Evolutionary conservation across 2,329 filamentous ascomycete species (phyloP), one percentile per base, ranked within the genome.

Genomic region (Chaetomium sp.): DNA sequence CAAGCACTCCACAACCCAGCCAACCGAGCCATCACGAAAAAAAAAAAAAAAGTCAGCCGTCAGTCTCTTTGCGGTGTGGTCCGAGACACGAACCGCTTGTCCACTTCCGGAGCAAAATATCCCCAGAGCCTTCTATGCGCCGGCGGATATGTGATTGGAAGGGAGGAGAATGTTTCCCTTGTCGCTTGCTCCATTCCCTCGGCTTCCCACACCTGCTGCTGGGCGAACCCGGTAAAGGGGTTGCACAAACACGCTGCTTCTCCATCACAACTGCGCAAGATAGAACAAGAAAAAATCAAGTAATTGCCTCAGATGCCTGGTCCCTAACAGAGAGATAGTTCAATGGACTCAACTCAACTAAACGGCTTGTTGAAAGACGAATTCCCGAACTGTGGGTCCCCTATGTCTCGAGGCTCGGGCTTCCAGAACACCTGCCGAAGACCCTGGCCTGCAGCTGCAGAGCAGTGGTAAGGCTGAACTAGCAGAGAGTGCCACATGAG

Each of bases 401-500:
- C 19, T 45, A 29, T 45, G 49, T 57, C 25, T n/a, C 56, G 50
- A 53, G 25, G 55, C 33, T 42, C 38, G n/a, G 66, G 27, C 62
- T 70, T 70, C 69, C 64, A 65, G 69, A 70, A 70, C 63, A 62
- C 60, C 64, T 42, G 57, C 63, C 59, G 68, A 68, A 67, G 63
- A 57, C 49, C 35, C 51, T 42, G 29, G 47, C 59, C 54, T 60
- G 67, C 68, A 68, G 66, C 67, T 68, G 66, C 64, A 49, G 55
- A 63, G 65, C 63, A 68, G 64, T 66, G 68, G 59, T 70, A 70
- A 70, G 69, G 69, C 69, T 70, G 69, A 69, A 63, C 55, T 55
- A 59, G 51, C 51, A 6, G 6, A 29, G 13, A 23, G 60, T 62
- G 64, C 64, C 64, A 68, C 63, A 69, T 47, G 68, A 67, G 68